These are phyloP conservation scores for Talaromyces sp. DNA, from an alignment of 2,329 filamentous ascomycete species.

Conservation along the genomic window DNA sequence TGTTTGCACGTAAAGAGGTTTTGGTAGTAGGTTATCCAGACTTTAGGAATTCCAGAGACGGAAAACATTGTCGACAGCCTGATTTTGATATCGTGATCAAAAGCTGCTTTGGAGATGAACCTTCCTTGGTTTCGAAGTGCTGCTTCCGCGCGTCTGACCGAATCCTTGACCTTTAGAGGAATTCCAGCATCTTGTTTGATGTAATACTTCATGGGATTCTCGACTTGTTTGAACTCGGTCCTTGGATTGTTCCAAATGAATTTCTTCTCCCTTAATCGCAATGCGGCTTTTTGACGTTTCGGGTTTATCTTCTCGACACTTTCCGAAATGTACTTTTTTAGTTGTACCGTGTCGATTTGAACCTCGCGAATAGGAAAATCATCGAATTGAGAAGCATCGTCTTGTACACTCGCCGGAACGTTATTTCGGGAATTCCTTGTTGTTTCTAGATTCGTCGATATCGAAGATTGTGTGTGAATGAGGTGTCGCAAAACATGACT, in stretches of 20 bases:
- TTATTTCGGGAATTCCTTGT: not conserved
- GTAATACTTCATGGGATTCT: not conserved
- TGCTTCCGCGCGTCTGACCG: constrained; percentile 21
- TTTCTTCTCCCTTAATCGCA: not conserved
- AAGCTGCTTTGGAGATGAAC: constrained; percentile 22
- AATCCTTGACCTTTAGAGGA: constrained; percentile 15
- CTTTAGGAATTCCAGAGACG: constrained; percentile 15
- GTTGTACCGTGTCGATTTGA: not conserved
- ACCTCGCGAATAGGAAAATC: not conserved
- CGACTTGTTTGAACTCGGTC: not conserved
- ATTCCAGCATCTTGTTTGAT: not conserved
- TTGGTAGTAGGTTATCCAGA: constrained; percentile 27
- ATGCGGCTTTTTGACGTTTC: not conserved
- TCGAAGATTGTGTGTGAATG: not conserved
- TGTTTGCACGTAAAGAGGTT: constrained; percentile 26
- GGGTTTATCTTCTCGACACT: not conserved
- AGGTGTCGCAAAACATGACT: not conserved
- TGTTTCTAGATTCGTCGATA: not conserved
- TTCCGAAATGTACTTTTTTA: not conserved
- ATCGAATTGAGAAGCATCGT: not conserved
- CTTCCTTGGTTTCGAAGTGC: constrained; percentile 22
- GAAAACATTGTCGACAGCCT: constrained; percentile 26
- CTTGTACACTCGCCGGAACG: not conserved
- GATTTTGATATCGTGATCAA: constrained; percentile 24
- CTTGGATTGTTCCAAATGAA: not conserved